A percentile compares a stretch with the other conserved stretches of the same genome.
Evolutionary conservation across 2,329 filamentous ascomycete genomes (phyloP).

Genomic region (Dactylellina sp.): DNA sequence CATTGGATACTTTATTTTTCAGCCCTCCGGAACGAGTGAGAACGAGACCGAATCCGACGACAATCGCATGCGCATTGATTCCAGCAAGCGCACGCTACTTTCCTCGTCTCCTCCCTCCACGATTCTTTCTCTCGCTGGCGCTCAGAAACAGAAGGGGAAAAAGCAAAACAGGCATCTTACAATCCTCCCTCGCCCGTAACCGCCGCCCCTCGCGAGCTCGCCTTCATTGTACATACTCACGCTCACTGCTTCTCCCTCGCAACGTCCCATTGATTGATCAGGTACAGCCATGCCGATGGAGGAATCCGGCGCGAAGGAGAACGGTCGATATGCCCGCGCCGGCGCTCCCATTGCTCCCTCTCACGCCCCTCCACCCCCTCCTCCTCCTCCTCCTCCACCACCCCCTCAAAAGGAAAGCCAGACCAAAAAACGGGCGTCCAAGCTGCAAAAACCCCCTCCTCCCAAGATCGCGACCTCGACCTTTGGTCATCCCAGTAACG

Average conservation of each 20-base stretch:
- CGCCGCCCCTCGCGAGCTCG: conserved; percentile 2
- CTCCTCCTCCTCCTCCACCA: conserved; percentile 44
- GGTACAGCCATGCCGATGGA: conserved; percentile 52
- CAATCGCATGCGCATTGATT: conserved; percentile 7
- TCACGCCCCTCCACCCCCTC: conserved; percentile 44
- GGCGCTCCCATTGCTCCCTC: conserved; percentile 23
- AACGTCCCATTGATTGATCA: conserved; percentile 10
- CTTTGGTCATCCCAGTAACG: conserved; percentile 51
- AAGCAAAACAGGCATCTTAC: conserved; percentile 40
- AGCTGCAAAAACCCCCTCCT: conserved; percentile 52
- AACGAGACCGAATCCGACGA: conserved; percentile 16
- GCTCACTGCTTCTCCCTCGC: neutral
- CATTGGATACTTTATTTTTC: conserved; percentile 16
- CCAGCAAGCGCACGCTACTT: neutral
- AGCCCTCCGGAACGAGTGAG: conserved; percentile 19
- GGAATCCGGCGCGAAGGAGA: conserved; percentile 54
- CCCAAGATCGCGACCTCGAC: conserved; percentile 47
- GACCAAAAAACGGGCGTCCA: conserved; percentile 48
- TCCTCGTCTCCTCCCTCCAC: too few species aligned
- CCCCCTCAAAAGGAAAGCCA: conserved; percentile 31
- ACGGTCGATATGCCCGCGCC: conserved; percentile 8
- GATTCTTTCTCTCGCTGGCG: neutral
- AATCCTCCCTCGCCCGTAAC: conserved; percentile 17
- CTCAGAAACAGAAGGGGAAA: too few species aligned
- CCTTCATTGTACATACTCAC: too few species aligned